Evolutionary conservation across 2,329 filamentous ascomycete genomes (phyloP), one percentile per base, ranked within the genome.

Genomic region (Aureobasidium sp.): DNA sequence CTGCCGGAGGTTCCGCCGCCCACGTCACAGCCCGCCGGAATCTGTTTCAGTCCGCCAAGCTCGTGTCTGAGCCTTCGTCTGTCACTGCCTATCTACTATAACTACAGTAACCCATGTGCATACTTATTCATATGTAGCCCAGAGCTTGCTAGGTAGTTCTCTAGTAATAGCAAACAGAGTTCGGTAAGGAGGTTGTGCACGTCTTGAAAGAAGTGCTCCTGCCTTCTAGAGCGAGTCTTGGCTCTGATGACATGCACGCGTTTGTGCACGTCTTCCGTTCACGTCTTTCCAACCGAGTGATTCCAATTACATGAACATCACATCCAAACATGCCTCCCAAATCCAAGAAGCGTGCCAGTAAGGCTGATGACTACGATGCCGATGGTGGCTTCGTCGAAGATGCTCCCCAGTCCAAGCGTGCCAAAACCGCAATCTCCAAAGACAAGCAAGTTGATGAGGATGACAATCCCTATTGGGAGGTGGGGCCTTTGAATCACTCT

Each of bases 391-490:
- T 70, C 61, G 67, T 72, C 4, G 71, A 72, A 51, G 70, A 73
- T 61, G 71, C 69, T 9, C 69, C 69, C 1, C 68, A 67, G 61
- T 66, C 58, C 61, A 71, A 71, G 59, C 68, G 67, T 47, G 16
- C 53, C 34, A 69, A 68, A 57, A 62, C 62, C 7, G 55, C 60
- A 10, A 61, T 49, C 30, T 59, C 61, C 14, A 49, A 44, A 7
- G 63, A 63, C 36, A 64, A 73, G 11, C 67, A 76, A 48, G 71
- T 67, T 9, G 76, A 79, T 48, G 73, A 75, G 2, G 74, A 79
- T 8, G 75, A 74, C 0, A 72, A 75, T 47, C 64, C 68, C 11
- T 80, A 70, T 62, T 74, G 78, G 70, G 69, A 76, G 66, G 78
- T 79, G 53, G 50, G 71, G 0, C 8, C 36, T 16, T 34, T 7